These are phyloP conservation scores for Colletotrichum tabaci DNA, from an alignment of 2,329 filamentous ascomycete genomes.

Conservation along the genomic window DNA sequence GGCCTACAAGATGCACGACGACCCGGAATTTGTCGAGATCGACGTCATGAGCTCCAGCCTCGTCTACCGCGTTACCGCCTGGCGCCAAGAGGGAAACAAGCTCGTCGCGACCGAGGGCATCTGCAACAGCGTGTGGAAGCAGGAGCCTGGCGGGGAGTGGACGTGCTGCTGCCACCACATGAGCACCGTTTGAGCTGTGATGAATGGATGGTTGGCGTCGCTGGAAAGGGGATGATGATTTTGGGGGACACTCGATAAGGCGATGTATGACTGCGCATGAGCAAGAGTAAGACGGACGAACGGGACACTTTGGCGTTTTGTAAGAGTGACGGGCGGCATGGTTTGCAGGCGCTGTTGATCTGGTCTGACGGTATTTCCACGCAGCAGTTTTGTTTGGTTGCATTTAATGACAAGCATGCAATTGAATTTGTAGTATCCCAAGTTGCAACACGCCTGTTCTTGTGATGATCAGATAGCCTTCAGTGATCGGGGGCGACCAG, in stretches of 20 bases:
- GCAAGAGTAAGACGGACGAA: background rate
- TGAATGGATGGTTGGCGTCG: background rate
- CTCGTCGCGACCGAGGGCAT: slow-evolving; percentile 53
- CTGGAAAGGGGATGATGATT: background rate
- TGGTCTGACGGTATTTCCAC: background rate
- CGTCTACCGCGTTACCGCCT: slow-evolving; percentile 52
- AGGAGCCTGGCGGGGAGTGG: slow-evolving; percentile 53
- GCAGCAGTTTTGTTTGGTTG: background rate
- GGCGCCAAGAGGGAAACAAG: slow-evolving; percentile 48
- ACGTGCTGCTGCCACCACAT: slow-evolving; percentile 54
- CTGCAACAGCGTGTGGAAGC: slow-evolving; percentile 53
- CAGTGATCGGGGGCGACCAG: too few relatives aligned
- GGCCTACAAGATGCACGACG: slow-evolving; percentile 54
- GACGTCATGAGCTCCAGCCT: slow-evolving; percentile 54
- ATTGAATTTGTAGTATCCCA: background rate
- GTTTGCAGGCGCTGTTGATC: slow-evolving; percentile 15
- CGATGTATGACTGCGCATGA: background rate
- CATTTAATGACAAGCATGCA: background rate
- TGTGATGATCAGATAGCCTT: too few relatives aligned
- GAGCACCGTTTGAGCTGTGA: slow-evolving; percentile 33
- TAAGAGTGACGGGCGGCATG: slow-evolving; percentile 32
- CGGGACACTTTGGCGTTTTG: slow-evolving; percentile 24
- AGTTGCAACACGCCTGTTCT: too few relatives aligned
- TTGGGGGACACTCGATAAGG: background rate
- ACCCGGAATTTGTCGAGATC: slow-evolving; percentile 55